Evolutionary conservation across 169 alveolate species (phyloP).

Genomic region (Plasmodium vivax): DNA sequence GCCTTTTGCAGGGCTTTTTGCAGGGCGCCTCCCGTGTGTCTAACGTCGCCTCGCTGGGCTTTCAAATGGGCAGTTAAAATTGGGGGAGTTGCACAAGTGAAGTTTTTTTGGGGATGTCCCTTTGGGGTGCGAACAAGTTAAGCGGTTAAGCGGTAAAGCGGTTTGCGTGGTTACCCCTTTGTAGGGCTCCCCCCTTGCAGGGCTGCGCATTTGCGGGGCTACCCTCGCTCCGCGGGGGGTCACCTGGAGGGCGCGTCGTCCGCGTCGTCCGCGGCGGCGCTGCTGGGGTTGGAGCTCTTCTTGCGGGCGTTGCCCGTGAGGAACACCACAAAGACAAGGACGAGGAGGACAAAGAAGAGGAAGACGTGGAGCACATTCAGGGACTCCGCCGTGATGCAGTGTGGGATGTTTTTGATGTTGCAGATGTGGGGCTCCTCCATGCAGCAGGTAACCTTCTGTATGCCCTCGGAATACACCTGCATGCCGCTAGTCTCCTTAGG

Average conservation of each 20-base stretch:
- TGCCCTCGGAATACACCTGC: conserved; percentile 47
- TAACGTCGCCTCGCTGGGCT: neutral
- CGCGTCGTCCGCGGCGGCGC: neutral
- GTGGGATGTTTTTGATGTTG: conserved; percentile 21
- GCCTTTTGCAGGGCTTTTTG: neutral
- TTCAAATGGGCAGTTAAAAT: neutral
- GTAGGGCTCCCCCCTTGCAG: neutral
- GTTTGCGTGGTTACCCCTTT: neutral
- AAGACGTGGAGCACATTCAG: conserved; percentile 6
- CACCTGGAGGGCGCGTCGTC: neutral
- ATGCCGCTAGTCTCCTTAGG: conserved; percentile 19
- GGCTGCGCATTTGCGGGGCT: too few species aligned
- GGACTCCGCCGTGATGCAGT: conserved; percentile 2
- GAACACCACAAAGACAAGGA: conserved; percentile 20
- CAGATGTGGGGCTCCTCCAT: conserved; percentile 23
- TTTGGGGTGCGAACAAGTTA: neutral
- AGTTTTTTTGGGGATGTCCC: neutral
- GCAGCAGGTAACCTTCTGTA: conserved; percentile 34
- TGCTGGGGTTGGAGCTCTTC: neutral
- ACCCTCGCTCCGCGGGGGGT: neutral
- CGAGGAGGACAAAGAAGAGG: neutral
- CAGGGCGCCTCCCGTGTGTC: neutral
- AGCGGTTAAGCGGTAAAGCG: neutral
- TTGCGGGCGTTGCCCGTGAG: neutral
- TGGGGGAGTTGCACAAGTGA: neutral